Percentiles rank a stretch among this genome's conserved stretches.
These are phyloP conservation scores for Kodamaea jinghongensis DNA, from an alignment of 805 yeast species.

Conservation along the genomic window DNA sequence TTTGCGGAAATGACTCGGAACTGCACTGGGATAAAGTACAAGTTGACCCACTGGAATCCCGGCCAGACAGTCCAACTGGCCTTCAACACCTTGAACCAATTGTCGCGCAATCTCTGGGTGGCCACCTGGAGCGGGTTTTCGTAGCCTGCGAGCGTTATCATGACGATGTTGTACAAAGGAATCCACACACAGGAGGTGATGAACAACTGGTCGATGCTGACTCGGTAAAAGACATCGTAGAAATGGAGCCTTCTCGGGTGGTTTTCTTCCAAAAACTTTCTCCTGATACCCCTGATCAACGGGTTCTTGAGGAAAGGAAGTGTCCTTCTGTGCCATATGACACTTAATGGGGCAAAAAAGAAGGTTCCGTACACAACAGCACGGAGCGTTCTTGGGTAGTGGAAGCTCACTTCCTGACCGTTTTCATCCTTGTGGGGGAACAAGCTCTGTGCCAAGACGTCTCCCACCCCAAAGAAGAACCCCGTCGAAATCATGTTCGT, in stretches of 20 bases:
- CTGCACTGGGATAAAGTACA: conserved; percentile 39
- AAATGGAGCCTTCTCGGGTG: conserved; percentile 14
- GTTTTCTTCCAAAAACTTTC: conserved; percentile 9
- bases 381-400: conserved; percentile 31
- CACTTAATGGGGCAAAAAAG: conserved; percentile 40
- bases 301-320: conserved; percentile 37
- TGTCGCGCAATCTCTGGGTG: conserved; percentile 29
- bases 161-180: conserved; percentile 40
- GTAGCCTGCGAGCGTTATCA: conserved; percentile 36
- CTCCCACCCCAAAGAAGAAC: conserved; percentile 41
- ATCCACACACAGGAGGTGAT: conserved; percentile 40
- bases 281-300: conserved; percentile 21
- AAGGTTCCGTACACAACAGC: conserved; percentile 38
- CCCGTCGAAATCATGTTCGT: conserved; percentile 59
- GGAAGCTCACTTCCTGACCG: conserved; percentile 18
- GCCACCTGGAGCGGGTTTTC: conserved; percentile 34
- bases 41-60: conserved; percentile 34
- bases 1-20: conserved; percentile 37
- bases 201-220: conserved; percentile 36
- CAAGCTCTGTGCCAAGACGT: conserved; percentile 38
- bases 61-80: conserved; percentile 46
- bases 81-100: conserved; percentile 41
- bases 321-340: conserved; percentile 37
- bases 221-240: conserved; percentile 25
- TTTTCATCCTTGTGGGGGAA: conserved; percentile 32